Percentiles rank a stretch among this genome's conserved stretches.
Conservation (phyloP, 176 grass and related monocot genomes). For the Cymbopogon citratus region DNA sequence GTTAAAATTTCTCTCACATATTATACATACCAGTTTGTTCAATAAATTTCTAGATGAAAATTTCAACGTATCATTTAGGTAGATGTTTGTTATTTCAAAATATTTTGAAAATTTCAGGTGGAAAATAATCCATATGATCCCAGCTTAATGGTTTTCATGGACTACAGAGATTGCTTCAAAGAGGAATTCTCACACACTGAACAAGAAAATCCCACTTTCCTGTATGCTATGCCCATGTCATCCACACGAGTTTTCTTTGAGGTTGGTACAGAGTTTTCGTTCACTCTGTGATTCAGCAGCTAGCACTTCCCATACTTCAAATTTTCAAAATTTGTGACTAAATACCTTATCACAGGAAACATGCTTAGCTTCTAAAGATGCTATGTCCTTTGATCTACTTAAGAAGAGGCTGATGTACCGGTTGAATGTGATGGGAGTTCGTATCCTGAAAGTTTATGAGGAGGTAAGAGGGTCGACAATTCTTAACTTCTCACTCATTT, state of each 20-base stretch:
- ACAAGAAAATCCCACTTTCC: slow-evolving; percentile 80
- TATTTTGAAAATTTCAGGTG: slow-evolving; percentile 71
- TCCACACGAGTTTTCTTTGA: slow-evolving; percentile 89
- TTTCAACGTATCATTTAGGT: background rate
- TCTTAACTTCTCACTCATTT: slow-evolving; percentile 17
- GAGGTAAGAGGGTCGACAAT: slow-evolving; percentile 46
- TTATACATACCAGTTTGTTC: background rate
- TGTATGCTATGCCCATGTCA: slow-evolving; percentile 98
- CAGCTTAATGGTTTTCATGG: slow-evolving; percentile 99
- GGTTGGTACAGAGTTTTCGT: slow-evolving; percentile 30
- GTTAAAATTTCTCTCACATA: background rate
- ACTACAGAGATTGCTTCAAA: slow-evolving; percentile 89
- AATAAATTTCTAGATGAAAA: background rate
- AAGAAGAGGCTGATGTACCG: slow-evolving; percentile 90
- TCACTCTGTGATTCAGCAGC: background rate
- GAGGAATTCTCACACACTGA: slow-evolving; percentile 49
- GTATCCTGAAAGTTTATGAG: slow-evolving; percentile 67
- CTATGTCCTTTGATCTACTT: slow-evolving; percentile 93
- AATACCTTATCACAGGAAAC: slow-evolving; percentile 63
- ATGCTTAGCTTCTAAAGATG: slow-evolving; percentile 96
- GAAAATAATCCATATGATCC: slow-evolving; percentile 96
- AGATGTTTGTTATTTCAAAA: slow-evolving; percentile 28
- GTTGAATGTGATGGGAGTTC: slow-evolving; percentile 78
- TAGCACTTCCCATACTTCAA: background rate
- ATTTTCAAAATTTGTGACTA: background rate